A percentile compares a stretch with the other conserved stretches of the same genome.
Conservation (phyloP, 2,329 filamentous ascomycete genomes). For the Didymella arachidicola region DNA sequence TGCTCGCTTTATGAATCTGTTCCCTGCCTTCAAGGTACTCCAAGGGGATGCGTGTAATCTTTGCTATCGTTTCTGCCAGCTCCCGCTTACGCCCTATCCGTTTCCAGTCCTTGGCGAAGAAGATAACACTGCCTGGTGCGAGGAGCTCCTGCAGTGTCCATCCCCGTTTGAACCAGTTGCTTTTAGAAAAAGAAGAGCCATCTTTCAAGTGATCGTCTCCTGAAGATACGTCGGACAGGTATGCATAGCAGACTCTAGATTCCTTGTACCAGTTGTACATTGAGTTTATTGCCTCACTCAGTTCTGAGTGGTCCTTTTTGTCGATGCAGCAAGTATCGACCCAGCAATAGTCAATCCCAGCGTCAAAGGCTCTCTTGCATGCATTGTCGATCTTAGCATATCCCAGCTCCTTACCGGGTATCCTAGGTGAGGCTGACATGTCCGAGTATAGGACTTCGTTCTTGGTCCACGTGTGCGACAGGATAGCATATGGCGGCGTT, state of each 20-base stretch:
- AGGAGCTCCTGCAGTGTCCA: conserved; percentile 3
- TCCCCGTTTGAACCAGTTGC: background rate
- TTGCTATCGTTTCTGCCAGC: background rate
- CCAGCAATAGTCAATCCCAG: background rate
- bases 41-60: background rate
- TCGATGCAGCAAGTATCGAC: conserved; percentile 4
- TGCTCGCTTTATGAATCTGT: background rate
- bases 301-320: background rate
- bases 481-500: background rate
- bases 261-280: conserved; percentile 1
- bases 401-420: background rate
- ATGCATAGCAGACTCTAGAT: background rate
- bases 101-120: background rate
- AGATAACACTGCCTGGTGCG: background rate
- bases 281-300: background rate
- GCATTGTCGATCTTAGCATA: background rate
- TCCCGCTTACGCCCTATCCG: background rate
- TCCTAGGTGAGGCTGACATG: background rate
- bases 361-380: background rate
- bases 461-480: background rate
- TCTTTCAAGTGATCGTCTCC: background rate
- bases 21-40: background rate
- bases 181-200: background rate
- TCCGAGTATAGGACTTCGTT: background rate
- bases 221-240: background rate